Evolutionary conservation across 1,139 yeast species (phyloP), one percentile per base, ranked within the genome.

Genomic region (Blastobotrys capitulatus): DNA sequence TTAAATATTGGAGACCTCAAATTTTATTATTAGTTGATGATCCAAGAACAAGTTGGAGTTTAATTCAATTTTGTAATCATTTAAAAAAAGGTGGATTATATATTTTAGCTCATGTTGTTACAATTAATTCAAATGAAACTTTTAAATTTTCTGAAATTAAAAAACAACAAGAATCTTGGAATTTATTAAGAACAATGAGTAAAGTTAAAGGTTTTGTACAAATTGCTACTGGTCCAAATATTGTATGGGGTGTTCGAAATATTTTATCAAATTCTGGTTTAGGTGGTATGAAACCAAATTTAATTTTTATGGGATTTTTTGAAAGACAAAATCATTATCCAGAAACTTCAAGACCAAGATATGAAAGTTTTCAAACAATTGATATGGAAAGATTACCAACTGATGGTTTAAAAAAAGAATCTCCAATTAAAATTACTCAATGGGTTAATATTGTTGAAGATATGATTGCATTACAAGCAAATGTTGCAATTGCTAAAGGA

Each of bases 1-100:
- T 92, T 46, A 92, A 92, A 67, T 90, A 88, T 63, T 92, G 98
- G 98, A 76, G 98, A 57, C 98, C 98, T 0, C 98, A 92, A 65
- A 85, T 92, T 35, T 71, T 92, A 51, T 68, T 92, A 32, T 71
- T 92, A 34, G 92, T 90, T 42, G 97, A 92, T 60, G 86, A 88
- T 59, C 97, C 98, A 0, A 71, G 96, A 52, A 80, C 95, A 0
- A 79, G 90, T 38, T 89, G 97, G 96, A 86, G 86, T 56, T 72
- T 92, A 58, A 90, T 92, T 55, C 82, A 85, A n/a, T 92, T 92
- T 62, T 92, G 98, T 68, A 92, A 92, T 62, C 90, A 89, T 64
- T 71, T 92, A 67, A 92, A 92, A 62, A 92, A 92, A 64, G 97
- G 97, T 38, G 97, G 97, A 0, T 71, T 92, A 6, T 92, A 92